Base-by-base conservation (phyloP, 106 monocot genomes). In the Acanthochlamys bracteata region DNA sequence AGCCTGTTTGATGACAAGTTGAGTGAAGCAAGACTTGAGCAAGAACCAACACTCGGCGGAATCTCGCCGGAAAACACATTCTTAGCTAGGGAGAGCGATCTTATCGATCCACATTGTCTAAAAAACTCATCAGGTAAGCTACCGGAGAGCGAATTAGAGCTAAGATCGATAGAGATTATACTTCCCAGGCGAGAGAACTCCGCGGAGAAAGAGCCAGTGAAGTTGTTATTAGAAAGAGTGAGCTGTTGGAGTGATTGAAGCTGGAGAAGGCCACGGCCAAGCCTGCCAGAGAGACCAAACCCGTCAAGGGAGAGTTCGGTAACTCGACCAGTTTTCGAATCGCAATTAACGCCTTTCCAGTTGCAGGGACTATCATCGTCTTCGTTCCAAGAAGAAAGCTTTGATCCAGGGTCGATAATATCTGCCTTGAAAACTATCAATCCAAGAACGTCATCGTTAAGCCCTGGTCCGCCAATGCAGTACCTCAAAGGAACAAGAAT, bases 391-490 rank as follows among this genome's bases (percentile, higher is more conserved):
- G 98, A 86, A 7, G 74, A 65, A 22, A 98, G 92, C 61, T 68
- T 68, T 16, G 76, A 76, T 3, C n/a, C 20, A 0, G 98, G 85
- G 67, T 98, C 96, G 3, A 6, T 17, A 22, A 98, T 64, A 24
- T 78, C 92, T 53, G 92, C 78, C 65, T 98, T 98, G 81, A 98
- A 88, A 62, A 92, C 92, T 66, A 98, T 83, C 25, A 98, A 80
- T 41, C 92, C 98, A n/a, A 98, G 98, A 17, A 92, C 71, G 63
- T 98, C 98, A 61, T 89, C 92, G 83, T 85, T 98, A 43, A 92
- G 42, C 27, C 69, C 46, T 15, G 71, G 67, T 11, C 66, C 75
- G 19, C 66, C 54, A n/a, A n/a, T n/a, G n/a, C n/a, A n/a, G n/a
- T n/a, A n/a, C n/a, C 15, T 6, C 60, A 15, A 3, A 69, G 59